Conservation (phyloP, 140 eudicot genomes). For the Ambrosia hybrid region DNA sequence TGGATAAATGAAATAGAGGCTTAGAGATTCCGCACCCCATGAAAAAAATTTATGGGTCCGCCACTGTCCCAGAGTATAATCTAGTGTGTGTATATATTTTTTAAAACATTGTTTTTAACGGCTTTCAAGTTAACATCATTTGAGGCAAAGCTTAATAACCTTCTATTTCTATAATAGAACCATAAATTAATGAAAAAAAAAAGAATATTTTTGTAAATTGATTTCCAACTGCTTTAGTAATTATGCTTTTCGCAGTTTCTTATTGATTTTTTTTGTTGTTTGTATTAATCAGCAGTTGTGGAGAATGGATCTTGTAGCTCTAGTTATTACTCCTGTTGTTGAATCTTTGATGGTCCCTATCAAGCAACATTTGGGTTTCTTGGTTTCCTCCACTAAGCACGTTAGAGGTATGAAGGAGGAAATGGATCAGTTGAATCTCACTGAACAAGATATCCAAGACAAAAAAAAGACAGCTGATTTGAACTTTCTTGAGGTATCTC, state of each 20-base stretch:
- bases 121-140: no score
- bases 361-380: conserved; percentile 1
- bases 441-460: background rate
- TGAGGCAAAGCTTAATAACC: no score
- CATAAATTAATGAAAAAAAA: no score
- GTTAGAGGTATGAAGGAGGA: background rate
- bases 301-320: background rate
- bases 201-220: background rate
- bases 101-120: no score
- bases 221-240: background rate
- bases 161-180: no score
- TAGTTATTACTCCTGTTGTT: conserved; percentile 1
- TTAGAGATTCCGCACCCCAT: no score
- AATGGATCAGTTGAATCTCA: background rate
- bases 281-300: background rate
- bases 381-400: background rate
- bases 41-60: no score
- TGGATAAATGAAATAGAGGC: no score
- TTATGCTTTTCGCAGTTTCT: background rate
- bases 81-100: no score
- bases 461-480: background rate
- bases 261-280: background rate
- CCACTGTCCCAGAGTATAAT: no score
- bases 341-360: background rate
- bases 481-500: background rate